Conservation (phyloP, 2,329 filamentous ascomycete genomes). For the Canariomyces notabilis region DNA sequence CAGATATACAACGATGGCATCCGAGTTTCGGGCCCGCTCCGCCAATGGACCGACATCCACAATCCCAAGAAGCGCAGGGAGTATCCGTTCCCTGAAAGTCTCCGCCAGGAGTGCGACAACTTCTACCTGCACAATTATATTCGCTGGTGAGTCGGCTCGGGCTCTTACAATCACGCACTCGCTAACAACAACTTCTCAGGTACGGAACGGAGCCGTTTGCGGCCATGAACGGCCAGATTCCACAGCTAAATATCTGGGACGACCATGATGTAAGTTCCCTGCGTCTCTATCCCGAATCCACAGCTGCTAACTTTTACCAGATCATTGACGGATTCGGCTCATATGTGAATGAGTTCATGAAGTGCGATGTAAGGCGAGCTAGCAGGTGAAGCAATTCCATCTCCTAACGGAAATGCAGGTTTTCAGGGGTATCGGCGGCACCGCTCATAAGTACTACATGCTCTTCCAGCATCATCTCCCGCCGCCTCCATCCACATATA, state of each 20-base stretch:
- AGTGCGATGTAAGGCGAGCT: constrained; percentile 43
- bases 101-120: constrained; percentile 78
- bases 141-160: constrained; percentile 45
- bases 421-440: constrained; percentile 84
- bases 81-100: constrained; percentile 68
- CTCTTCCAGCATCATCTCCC: constrained; percentile 93
- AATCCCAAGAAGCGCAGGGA: constrained; percentile 79
- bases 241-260: constrained; percentile 97
- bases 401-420: constrained; percentile 44
- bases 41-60: constrained; percentile 74
- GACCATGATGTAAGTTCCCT: constrained; percentile 69
- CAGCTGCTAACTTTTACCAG: constrained; percentile 42
- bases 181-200: constrained; percentile 17
- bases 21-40: constrained; percentile 75
- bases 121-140: constrained; percentile 92
- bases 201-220: constrained; percentile 82
- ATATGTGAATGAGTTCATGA: constrained; percentile 92
- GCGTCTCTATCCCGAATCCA: no score
- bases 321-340: constrained; percentile 92
- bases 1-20: constrained; percentile 97
- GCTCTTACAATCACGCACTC: neutral
- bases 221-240: constrained; percentile 81
- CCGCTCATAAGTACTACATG: constrained; percentile 97
- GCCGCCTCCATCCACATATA: constrained; percentile 80
- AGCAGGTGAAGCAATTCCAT: constrained; percentile 20